A percentile compares a stretch with the other conserved stretches of the same genome.
Evolutionary conservation across 306 rosid genomes (phyloP).

Genomic region (Castanospermum australe): DNA sequence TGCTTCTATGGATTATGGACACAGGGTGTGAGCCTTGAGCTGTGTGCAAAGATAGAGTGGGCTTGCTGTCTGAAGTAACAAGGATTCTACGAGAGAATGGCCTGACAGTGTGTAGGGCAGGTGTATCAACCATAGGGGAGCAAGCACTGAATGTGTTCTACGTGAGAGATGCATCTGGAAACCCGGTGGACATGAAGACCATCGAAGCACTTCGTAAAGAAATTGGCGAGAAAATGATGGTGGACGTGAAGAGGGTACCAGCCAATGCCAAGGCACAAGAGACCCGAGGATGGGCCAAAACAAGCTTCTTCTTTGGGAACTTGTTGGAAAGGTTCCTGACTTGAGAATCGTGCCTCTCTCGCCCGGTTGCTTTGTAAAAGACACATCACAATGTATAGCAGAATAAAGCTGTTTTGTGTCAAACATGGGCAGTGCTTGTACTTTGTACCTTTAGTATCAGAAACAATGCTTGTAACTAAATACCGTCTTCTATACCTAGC

Average conservation of each 20-base stretch:
- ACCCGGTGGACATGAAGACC: slow-evolving; percentile 59
- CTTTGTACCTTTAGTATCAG: slow-evolving; percentile 18
- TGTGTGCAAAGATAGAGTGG: slow-evolving; percentile 76
- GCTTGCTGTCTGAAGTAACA: slow-evolving; percentile 77
- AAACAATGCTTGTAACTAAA: slow-evolving; percentile 32
- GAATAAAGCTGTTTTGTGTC: slow-evolving; percentile 43
- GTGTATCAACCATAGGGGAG: slow-evolving; percentile 75
- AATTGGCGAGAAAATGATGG: slow-evolving; percentile 66
- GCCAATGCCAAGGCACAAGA: slow-evolving; percentile 55
- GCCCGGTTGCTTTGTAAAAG: slow-evolving; percentile 7
- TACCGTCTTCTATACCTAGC: neutral
- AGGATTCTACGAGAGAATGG: slow-evolving; percentile 87
- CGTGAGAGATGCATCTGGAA: slow-evolving; percentile 76
- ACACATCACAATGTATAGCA: slow-evolving; percentile 37
- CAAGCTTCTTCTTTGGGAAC: slow-evolving; percentile 84
- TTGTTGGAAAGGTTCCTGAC: slow-evolving; percentile 72
- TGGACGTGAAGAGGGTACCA: slow-evolving; percentile 72
- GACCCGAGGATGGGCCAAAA: slow-evolving; percentile 69
- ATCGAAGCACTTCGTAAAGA: slow-evolving; percentile 70
- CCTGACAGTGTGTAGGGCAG: slow-evolving; percentile 70
- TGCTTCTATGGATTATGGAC: slow-evolving; percentile 13
- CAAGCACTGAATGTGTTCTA: slow-evolving; percentile 76
- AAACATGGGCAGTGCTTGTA: slow-evolving; percentile 30
- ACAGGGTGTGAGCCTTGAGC: slow-evolving; percentile 81
- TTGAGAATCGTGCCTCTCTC: slow-evolving; percentile 21